Evolutionary conservation across 2,329 filamentous ascomycete genomes (phyloP).

Genomic region (Claviceps citrina): DNA sequence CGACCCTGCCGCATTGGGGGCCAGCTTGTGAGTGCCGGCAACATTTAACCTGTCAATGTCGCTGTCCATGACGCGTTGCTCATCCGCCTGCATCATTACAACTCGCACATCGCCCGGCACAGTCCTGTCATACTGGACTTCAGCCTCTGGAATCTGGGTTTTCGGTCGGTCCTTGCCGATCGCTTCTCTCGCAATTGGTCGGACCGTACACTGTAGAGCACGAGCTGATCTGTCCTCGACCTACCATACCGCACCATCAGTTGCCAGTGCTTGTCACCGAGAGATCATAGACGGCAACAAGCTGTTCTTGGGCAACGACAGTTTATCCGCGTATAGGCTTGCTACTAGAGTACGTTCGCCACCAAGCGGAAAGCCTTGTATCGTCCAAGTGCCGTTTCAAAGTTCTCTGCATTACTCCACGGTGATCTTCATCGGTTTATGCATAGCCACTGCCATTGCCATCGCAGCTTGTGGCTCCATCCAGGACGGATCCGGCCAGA

Average conservation of each 20-base stretch:
- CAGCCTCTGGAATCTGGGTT: not conserved
- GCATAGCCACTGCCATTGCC: constrained; percentile 1
- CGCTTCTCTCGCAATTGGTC: not conserved
- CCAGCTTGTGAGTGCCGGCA: too few species aligned
- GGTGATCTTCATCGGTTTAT: constrained; percentile 3
- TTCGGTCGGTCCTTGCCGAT: not conserved
- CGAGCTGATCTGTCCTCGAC: not conserved
- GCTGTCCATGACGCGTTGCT: constrained; percentile 2
- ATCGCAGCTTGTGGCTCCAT: constrained; percentile 3
- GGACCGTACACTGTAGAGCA: not conserved
- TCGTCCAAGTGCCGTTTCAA: not conserved
- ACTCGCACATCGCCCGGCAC: not conserved
- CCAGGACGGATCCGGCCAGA: not conserved
- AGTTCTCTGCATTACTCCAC: not conserved
- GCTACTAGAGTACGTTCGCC: not conserved
- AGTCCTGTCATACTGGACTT: not conserved
- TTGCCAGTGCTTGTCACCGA: not conserved
- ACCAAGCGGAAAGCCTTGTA: not conserved
- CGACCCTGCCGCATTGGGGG: too few species aligned
- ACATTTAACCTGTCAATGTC: too few species aligned
- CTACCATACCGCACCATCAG: not conserved
- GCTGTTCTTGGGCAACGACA: not conserved
- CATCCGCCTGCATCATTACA: not conserved
- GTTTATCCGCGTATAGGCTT: not conserved
- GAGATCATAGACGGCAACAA: not conserved